Evolutionary conservation across 179 eudicot species (phyloP), one percentile per base, ranked within the genome.

Genomic region (Sideroxylon spinosum): DNA sequence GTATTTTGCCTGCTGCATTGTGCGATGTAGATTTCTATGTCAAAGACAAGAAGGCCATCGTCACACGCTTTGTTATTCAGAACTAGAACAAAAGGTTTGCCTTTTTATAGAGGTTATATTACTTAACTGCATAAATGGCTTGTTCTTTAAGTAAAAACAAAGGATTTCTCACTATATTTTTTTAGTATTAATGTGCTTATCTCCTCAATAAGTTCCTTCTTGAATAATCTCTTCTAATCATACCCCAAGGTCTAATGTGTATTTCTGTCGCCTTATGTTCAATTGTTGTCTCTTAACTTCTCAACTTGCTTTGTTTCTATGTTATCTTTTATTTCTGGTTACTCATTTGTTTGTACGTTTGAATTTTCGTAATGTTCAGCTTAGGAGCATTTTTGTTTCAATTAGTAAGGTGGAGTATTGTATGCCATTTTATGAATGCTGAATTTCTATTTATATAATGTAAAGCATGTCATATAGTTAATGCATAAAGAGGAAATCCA

Each of bases 1-100:
- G 19, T 86, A 82, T 78, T 86, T 86, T 59, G 64, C 84, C 89
- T 44, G 87, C 89, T 63, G 81, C 86, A 20, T 80, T 56, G 70
- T 86, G 89, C 87, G 87, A 85, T 81, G 87, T 86, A 56, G 86
- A 86, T 71, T 86, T 86, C 76, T 86, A 86, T 75, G 78, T 86
- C 78, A 86, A 86, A 75, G 69, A n/a, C n/a, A n/a, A 73, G 77
- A 73, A 73, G 71, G 81, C 71, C 29, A 79, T 79, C 14, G 29
- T 79, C 71, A 49, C 73, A 70, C 63, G 81, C 32, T 79, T 79
- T 23, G 64, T 79, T 19, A 73, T 79, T 63, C 77, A 77, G 49
- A 71, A 50, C 50, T 72, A 72, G 81, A 72, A 53, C 9, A 26
- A 60, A 20, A 0, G 9, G 59, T 0, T 4, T 25, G 6, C 23